Evolutionary conservation across 2,329 filamentous ascomycete genomes (phyloP).

Genomic region (Pyrenochaeta sp.): DNA sequence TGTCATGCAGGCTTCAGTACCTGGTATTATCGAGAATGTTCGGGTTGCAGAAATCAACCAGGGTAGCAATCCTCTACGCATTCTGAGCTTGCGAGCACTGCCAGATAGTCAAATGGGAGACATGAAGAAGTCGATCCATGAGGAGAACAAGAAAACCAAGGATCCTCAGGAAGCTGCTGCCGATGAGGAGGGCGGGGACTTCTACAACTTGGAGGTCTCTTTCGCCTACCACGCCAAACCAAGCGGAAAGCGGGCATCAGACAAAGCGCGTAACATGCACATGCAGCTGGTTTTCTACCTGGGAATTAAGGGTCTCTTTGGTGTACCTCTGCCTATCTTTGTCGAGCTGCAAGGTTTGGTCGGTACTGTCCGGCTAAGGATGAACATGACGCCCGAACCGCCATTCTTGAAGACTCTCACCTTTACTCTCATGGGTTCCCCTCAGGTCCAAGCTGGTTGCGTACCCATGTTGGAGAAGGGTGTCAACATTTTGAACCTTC

Average conservation of each 20-base stretch:
- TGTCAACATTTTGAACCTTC: slow-evolving; percentile 89
- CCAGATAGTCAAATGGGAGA: slow-evolving; percentile 83
- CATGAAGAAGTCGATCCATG: slow-evolving; percentile 80
- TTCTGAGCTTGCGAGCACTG: slow-evolving; percentile 84
- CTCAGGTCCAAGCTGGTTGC: slow-evolving; percentile 87
- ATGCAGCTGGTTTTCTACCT: slow-evolving; percentile 96
- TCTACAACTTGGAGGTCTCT: slow-evolving; percentile 90
- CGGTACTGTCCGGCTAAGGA: slow-evolving; percentile 80
- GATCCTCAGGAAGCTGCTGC: slow-evolving; percentile 87
- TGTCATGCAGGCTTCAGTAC: slow-evolving; percentile 95
- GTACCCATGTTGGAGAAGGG: slow-evolving; percentile 91
- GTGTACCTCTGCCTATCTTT: slow-evolving; percentile 85
- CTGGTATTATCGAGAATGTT: slow-evolving; percentile 90
- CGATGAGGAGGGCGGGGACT: slow-evolving; percentile 88
- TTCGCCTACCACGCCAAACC: slow-evolving; percentile 92
- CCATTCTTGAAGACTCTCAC: slow-evolving; percentile 92
- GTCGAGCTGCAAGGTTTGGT: slow-evolving; percentile 92
- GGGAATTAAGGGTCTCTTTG: slow-evolving; percentile 86
- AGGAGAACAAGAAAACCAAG: slow-evolving; percentile 79
- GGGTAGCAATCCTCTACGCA: slow-evolving; percentile 86
- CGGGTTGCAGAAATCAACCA: slow-evolving; percentile 95
- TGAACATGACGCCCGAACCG: slow-evolving; percentile 87
- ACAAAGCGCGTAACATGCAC: slow-evolving; percentile 93
- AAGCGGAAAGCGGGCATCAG: slow-evolving; percentile 71
- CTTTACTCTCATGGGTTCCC: slow-evolving; percentile 92